Percentiles rank a stretch among this genome's conserved stretches.
phyloP scores from a whole-genome alignment of 306 rosid species.

The Neltuma alba region DNA sequence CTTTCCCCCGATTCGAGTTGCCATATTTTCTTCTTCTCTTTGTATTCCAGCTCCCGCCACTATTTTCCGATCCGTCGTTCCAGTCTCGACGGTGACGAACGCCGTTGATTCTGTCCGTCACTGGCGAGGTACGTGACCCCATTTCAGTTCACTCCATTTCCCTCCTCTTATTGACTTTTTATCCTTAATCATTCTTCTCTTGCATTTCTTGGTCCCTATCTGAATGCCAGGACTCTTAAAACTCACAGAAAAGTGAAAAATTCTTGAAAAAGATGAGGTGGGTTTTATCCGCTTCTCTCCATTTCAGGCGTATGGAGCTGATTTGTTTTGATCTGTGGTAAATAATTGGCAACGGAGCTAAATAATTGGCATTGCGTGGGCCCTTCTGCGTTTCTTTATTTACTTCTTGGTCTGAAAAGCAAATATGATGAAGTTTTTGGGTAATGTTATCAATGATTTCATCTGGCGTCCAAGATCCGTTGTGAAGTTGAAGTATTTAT shows the following conservation, averaged over 20 bases:
- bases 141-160: background rate
- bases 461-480: background rate
- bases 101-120: background rate
- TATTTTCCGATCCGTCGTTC: background rate
- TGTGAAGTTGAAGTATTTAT: background rate
- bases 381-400: conserved; percentile 1
- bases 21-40: background rate
- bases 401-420: background rate
- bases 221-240: background rate
- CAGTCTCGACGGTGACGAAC: background rate
- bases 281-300: background rate
- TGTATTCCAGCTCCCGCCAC: background rate
- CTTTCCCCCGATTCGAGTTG: background rate
- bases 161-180: background rate
- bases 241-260: background rate
- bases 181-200: background rate
- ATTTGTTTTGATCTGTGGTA: background rate
- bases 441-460: background rate
- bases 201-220: background rate
- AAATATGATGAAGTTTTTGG: background rate
- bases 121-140: background rate
- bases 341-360: background rate
- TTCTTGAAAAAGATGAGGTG: background rate
- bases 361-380: background rate
- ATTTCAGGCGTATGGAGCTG: background rate